Conservation (phyloP, 306 rosid genomes). For the Hylodesmum podocarpum region DNA sequence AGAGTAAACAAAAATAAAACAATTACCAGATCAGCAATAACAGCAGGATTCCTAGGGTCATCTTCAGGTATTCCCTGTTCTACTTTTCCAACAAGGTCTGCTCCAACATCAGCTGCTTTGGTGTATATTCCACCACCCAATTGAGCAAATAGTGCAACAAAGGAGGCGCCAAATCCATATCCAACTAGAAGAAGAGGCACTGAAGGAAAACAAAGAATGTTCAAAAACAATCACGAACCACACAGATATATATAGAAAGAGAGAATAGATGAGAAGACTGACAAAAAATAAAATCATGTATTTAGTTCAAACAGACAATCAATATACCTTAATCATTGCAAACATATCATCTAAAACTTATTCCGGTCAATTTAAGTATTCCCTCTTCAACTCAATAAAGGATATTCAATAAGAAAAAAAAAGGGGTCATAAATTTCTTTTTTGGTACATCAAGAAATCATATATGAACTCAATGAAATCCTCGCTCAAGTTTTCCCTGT, state of each 20-base stretch:
- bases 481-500: neutral
- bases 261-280: slow-evolving; percentile 1
- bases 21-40: slow-evolving; percentile 96
- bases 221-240: slow-evolving; percentile 23
- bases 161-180: slow-evolving; percentile 98
- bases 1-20: slow-evolving; percentile 25
- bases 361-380: slow-evolving; percentile 12
- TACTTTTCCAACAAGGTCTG: slow-evolving; percentile 98
- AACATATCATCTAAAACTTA: slow-evolving; percentile 7
- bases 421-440: neutral
- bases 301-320: neutral
- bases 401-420: neutral
- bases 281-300: neutral
- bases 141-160: slow-evolving; percentile 96
- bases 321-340: neutral
- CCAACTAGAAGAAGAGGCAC: slow-evolving; percentile 99
- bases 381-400: neutral
- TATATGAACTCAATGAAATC: slow-evolving; percentile 16
- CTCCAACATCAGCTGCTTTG: slow-evolving; percentile 99
- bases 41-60: slow-evolving; percentile 99
- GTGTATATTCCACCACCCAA: slow-evolving; percentile 98
- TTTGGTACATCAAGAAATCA: slow-evolving; percentile 13
- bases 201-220: slow-evolving; percentile 39
- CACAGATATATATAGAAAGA: no score
- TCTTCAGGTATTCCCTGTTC: slow-evolving; percentile 99